phyloP scores from a whole-genome alignment of 2,329 filamentous ascomycete species.

The Clarireedia hainanense region DNA sequence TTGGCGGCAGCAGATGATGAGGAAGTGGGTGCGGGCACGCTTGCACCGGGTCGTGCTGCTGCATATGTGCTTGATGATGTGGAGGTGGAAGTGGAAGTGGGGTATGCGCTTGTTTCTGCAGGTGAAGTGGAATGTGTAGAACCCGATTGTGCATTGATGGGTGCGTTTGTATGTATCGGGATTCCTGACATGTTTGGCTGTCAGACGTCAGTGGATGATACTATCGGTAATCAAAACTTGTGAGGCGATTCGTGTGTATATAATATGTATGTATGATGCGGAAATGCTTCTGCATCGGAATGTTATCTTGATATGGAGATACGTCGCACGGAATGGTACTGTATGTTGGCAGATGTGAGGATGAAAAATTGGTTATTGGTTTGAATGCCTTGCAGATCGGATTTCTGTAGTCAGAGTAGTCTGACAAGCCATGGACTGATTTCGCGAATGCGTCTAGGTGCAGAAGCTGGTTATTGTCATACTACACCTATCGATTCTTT shows the following conservation, averaged over 20 bases:
- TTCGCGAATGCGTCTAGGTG: no score
- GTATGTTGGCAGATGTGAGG: background rate
- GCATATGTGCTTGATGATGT: conserved; percentile 31
- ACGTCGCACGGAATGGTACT: no score
- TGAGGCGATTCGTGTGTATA: background rate
- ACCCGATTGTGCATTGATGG: conserved; percentile 44
- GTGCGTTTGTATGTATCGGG: conserved; percentile 50
- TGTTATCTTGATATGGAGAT: background rate
- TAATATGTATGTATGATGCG: background rate
- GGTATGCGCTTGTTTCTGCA: conserved; percentile 35
- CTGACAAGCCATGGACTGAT: background rate
- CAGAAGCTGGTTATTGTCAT: no score
- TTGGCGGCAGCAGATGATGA: conserved; percentile 21
- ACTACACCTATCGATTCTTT: no score
- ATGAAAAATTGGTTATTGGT: background rate
- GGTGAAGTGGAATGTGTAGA: conserved; percentile 23
- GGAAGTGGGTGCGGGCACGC: conserved; percentile 34
- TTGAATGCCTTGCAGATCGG: background rate
- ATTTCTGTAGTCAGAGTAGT: background rate
- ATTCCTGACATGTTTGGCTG: conserved; percentile 48
- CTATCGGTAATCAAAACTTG: background rate
- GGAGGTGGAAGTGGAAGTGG: conserved; percentile 15
- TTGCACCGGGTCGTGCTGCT: conserved; percentile 41
- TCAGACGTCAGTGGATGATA: background rate
- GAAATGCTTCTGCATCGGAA: background rate